Percentiles rank a stretch among this genome's conserved stretches.
Conservation (phyloP, 78 protist genomes). For the Dictyostelium firmibasis region DNA sequence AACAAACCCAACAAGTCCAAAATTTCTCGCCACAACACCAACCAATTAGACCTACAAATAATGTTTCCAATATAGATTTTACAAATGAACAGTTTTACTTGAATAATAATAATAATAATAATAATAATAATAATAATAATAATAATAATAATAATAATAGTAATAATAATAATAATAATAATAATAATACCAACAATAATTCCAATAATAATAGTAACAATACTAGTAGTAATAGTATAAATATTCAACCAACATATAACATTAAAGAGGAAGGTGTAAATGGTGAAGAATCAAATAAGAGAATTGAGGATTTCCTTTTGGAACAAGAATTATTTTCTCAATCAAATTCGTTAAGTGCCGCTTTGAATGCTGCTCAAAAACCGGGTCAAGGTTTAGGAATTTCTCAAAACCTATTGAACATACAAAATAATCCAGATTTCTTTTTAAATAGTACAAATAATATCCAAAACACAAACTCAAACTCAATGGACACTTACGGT, state of each 20-base stretch:
- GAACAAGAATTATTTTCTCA: conserved; percentile 23
- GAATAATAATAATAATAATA: neutral
- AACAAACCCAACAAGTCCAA: neutral
- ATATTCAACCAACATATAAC: neutral
- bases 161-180: neutral
- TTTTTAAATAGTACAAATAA: conserved; percentile 4
- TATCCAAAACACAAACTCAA: neutral
- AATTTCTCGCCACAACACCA: conserved; percentile 31
- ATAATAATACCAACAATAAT: neutral
- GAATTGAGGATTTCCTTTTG: conserved; percentile 28
- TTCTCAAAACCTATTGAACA: neutral
- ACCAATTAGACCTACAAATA: neutral
- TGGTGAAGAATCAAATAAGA: neutral
- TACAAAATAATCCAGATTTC: conserved; percentile 5
- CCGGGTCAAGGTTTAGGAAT: neutral
- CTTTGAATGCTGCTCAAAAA: neutral
- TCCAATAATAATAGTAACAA: too few species aligned
- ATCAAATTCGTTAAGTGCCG: neutral
- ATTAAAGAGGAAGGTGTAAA: conserved; percentile 44
- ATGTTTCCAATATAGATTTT: neutral
- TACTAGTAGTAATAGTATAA: conserved; percentile 25
- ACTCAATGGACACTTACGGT: neutral
- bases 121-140: neutral
- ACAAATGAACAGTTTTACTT: conserved; percentile 7
- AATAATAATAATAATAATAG: neutral